Percentiles rank a stretch among this genome's conserved stretches.
These are phyloP conservation scores for Calonectria pauciramosa DNA, from an alignment of 2,329 filamentous ascomycete genomes.

Conservation along the genomic window DNA sequence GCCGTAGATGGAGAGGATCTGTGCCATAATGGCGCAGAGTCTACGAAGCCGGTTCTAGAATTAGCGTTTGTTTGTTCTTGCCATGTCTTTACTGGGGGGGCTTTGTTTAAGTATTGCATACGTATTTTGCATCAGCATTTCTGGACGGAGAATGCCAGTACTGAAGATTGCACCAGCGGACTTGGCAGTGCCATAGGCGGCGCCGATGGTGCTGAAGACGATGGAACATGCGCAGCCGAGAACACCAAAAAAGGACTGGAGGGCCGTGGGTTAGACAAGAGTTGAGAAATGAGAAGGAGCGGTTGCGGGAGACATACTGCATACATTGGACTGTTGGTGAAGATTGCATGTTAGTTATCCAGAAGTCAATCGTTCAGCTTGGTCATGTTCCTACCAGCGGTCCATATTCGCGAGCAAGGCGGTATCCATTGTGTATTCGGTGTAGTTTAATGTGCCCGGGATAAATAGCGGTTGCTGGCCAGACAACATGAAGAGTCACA, in stretches of 20 bases:
- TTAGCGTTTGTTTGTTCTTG: slow-evolving; percentile 23
- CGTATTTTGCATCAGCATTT: slow-evolving; percentile 60
- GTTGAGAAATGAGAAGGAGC: background rate
- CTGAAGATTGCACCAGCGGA: slow-evolving; percentile 60
- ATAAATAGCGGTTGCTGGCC: background rate
- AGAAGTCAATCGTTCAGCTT: background rate
- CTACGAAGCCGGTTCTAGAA: slow-evolving; percentile 24
- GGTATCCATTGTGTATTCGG: slow-evolving; percentile 46
- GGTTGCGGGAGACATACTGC: slow-evolving; percentile 52
- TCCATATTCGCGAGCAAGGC: slow-evolving; percentile 50
- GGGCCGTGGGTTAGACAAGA: background rate
- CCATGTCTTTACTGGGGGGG: no score
- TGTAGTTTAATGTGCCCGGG: background rate
- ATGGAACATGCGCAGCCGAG: slow-evolving; percentile 60
- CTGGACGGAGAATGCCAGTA: slow-evolving; percentile 59
- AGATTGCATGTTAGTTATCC: slow-evolving; percentile 8
- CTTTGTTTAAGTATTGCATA: slow-evolving; percentile 29
- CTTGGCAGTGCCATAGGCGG: slow-evolving; percentile 60
- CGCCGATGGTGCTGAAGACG: slow-evolving; percentile 65
- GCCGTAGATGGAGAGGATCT: slow-evolving; percentile 63
- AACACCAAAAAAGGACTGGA: slow-evolving; percentile 58
- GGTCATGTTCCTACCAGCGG: slow-evolving; percentile 49
- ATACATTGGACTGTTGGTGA: slow-evolving; percentile 56
- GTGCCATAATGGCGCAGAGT: slow-evolving; percentile 61
- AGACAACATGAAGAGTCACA: background rate